Evolutionary conservation across 2,329 filamentous ascomycete species (phyloP), one percentile per base, ranked within the genome.

Genomic region (Rosellinia necatrix): DNA sequence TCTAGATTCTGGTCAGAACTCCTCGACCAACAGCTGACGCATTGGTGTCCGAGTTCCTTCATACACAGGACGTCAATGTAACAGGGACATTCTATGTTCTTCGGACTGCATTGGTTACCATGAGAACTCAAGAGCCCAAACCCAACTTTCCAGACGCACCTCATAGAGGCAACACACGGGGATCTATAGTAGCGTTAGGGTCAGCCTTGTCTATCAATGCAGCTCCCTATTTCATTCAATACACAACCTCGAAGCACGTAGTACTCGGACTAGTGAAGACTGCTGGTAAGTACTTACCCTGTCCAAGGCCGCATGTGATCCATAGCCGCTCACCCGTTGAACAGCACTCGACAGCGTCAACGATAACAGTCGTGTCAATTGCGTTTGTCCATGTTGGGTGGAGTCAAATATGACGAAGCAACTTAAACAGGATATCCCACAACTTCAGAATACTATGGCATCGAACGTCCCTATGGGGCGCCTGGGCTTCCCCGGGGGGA

Each of bases 181-280:
- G 64, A 8, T 21, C 48, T 10, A 54, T 66, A 17, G 62, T 66
- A 8, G 56, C 49, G 25, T 21, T 64, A 3, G 59, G 49, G 13
- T 66, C 63, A 1, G 53, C 49, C 6, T 21, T 50, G 24, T 62
- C 61, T 5, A 30, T 52, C 6, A 38, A 34, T 1, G 56, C 48
- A 2, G 21, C 29, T 1, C 51, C 53, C 6, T 10, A 27, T 25
- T 29, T 59, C 21, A 35, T 51, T 7, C 54, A 53, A 29, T 65
- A 63, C 35, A 61, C 60, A 21, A 58, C 63, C 2, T 60, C 61
- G 3, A 65, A 65, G 41, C 58, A 61, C 35, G 61, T 56, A 5
- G 60, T 63, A 4, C 17, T 64, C 3, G 63, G 61, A 4, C n/a
- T 65, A 34, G 58, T 49, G 4, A 61, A 49, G 32, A 61, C 25